Base-by-base conservation (phyloP, 371 early-diverging fungal species). In the Smittium mucronatum region DNA sequence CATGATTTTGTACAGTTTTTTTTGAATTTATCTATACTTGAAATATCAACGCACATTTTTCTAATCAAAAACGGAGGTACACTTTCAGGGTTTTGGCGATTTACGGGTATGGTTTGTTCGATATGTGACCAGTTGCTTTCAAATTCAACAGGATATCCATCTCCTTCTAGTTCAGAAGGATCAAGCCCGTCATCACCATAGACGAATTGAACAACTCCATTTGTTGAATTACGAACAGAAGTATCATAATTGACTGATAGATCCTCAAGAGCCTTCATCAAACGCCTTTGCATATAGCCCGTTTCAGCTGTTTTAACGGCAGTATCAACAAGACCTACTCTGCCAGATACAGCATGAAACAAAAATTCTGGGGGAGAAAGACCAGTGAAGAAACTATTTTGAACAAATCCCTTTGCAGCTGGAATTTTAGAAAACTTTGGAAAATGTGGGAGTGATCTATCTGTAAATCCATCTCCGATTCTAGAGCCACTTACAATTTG, bases 311-410 rank as follows among this genome's bases (percentile, higher is more conserved):
- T 99, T 76, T 92, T 91, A 77, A 99, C 99, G 69, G 99, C 99
- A 2, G 99, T 99, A 82, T 99, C 99, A 68, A 99, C 98, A 71
- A 99, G 83, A 81, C 99, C 99, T 88, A 99, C 99, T 83, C 99
- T 92, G 77, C 99, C 99, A 69, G 96, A 93, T 28, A 97, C 93
- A 70, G 99, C 99, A 84, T 99, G 99, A 87, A 99, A 99, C 70
- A 99, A 86, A 78, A 99, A 99, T 77, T 99, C 99, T 0, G 93
- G 86, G 1, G 99, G 97, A 2, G 90, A 84, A 33, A 99, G 82
- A 21, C 99, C 99, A 60, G 89, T 86, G 80, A 87, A 98, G 87
- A 98, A 99, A 81, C 93, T 92, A 82, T 94, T 96, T 67, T 89
- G 80, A 11, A 99, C 99, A 84, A 99, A 99, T 74, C 99, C 99